phyloP scores from a whole-genome alignment of 306 rosid genomes.

The Quercus robur region DNA sequence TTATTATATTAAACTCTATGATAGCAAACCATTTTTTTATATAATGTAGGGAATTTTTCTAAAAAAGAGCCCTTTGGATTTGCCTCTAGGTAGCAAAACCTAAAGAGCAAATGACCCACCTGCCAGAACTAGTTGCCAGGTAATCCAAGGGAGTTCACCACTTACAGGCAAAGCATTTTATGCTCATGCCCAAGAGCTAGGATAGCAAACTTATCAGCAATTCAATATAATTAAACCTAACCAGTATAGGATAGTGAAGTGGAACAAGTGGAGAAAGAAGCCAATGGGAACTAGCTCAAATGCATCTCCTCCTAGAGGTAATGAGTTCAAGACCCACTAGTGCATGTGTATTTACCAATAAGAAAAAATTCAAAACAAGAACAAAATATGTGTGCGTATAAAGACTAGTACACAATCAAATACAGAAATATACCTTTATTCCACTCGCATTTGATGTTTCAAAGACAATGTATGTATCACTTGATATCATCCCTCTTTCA shows the following conservation, averaged over 20 bases:
- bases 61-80: no score
- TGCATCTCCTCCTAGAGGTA: no score
- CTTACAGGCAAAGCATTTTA: no score
- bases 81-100: no score
- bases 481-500: constrained; percentile 86
- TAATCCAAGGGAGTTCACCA: no score
- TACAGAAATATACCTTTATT: constrained; percentile 63
- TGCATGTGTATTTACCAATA: background rate
- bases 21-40: background rate
- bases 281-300: no score
- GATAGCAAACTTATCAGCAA: background rate
- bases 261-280: background rate
- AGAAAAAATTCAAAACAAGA: background rate
- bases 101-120: no score
- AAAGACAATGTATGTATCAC: constrained; percentile 79
- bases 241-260: constrained; percentile 4
- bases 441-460: constrained; percentile 84
- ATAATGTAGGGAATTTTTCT: no score
- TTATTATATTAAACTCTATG: background rate
- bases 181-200: no score
- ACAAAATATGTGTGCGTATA: no score
- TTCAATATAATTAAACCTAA: constrained; percentile 10
- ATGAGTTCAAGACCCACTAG: no score
- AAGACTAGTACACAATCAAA: background rate
- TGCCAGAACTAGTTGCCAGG: no score